Evolutionary conservation across 495 filamentous ascomycete species (phyloP).

Genomic region (Talaromyces proteolyticus): DNA sequence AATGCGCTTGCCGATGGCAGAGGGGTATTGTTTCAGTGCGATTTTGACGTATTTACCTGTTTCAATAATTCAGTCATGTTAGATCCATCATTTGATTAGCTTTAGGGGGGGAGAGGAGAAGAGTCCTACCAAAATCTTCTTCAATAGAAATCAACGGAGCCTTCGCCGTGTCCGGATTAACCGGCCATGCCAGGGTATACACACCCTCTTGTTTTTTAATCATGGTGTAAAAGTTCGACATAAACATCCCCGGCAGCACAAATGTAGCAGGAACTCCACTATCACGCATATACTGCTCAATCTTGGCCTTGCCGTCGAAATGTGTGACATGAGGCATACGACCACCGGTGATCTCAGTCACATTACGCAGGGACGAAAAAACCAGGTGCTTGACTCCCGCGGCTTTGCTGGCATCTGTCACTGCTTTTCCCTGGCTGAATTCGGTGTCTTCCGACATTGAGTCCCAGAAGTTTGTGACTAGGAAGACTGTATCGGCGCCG

Average conservation of each 20-base stretch:
- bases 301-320: conserved; percentile 56
- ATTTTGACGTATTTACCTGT: conserved; percentile 43
- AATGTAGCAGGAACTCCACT: conserved; percentile 45
- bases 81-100: too few relatives aligned
- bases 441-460: conserved; percentile 29
- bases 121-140: too few relatives aligned
- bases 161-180: too few relatives aligned
- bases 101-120: too few relatives aligned
- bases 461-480: conserved; percentile 24
- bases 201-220: conserved; percentile 15
- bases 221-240: conserved; percentile 38
- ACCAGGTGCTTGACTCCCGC: conserved; percentile 14
- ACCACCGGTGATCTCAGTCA: conserved; percentile 25
- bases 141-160: too few relatives aligned
- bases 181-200: conserved; percentile 8
- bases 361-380: conserved; percentile 18
- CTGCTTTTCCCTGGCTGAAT: conserved; percentile 47
- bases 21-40: conserved; percentile 22
- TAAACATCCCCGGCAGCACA: conserved; percentile 54
- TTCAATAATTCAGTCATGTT: background rate
- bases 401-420: conserved; percentile 44
- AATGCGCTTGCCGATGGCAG: conserved; percentile 20
- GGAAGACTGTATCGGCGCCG: conserved; percentile 28
- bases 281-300: conserved; percentile 51
- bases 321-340: conserved; percentile 43